These are phyloP conservation scores for Talaromyces sp. DNA, from an alignment of 2,329 filamentous ascomycete species.

Conservation along the genomic window DNA sequence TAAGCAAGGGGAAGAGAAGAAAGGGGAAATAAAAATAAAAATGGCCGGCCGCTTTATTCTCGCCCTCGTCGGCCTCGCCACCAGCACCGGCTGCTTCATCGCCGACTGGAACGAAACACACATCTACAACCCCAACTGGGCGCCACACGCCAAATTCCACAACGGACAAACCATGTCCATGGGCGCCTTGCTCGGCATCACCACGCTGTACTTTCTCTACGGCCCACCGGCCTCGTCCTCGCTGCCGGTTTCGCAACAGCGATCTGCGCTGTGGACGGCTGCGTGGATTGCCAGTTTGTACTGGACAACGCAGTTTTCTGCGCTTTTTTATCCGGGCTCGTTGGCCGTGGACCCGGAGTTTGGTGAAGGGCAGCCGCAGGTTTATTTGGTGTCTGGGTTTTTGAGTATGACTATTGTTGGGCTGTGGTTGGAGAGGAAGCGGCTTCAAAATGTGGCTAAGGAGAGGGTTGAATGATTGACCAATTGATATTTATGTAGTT, in stretches of 20 bases:
- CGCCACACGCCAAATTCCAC: conserved; percentile 50
- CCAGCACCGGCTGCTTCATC: conserved; percentile 20
- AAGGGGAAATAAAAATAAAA: not conserved
- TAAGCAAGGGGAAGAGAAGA: not conserved
- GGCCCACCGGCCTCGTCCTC: conserved; percentile 10
- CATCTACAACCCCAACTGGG: conserved; percentile 46
- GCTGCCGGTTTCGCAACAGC: not conserved
- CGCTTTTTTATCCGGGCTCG: conserved; percentile 45
- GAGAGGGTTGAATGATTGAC: not conserved
- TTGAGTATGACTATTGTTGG: conserved; percentile 4
- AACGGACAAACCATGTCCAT: conserved; percentile 51
- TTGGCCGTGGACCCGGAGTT: conserved; percentile 45
- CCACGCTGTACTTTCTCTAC: conserved; percentile 35
- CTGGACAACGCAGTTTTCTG: conserved; percentile 41
- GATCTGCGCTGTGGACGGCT: conserved; percentile 21
- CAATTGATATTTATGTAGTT: not conserved
- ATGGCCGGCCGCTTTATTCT: conserved; percentile 13
- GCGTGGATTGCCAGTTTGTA: conserved; percentile 41
- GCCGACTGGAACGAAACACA: conserved; percentile 43
- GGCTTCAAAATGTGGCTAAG: not conserved
- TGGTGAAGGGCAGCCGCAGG: conserved; percentile 36
- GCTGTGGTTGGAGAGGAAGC: conserved; percentile 3
- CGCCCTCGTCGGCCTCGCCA: conserved; percentile 15
- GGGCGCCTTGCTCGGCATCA: conserved; percentile 36
- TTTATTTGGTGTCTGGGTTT: conserved; percentile 14